Evolutionary conservation across 345 rosid species (phyloP), one percentile per base, ranked within the genome.

Genomic region (Euphorbia peplus): DNA sequence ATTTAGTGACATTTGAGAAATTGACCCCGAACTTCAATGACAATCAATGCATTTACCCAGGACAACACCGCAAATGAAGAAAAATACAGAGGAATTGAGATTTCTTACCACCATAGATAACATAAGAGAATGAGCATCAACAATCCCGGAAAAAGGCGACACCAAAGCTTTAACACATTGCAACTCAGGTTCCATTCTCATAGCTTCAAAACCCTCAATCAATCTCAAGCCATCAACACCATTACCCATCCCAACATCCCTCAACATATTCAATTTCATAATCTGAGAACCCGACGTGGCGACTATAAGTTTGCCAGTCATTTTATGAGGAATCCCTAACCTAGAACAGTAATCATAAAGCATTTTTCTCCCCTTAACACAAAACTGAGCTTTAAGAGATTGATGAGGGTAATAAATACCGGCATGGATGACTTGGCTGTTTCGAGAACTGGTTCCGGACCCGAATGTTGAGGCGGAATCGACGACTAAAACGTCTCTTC

Each of bases 351-450:
- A 91, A 32, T 51, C 67, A 68, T 93, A 91, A 15, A 91, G 78
- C 80, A 93, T 69, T 6, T 87, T 79, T 70, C 98, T 89, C 19
- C 98, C 98, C 76, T 85, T 82, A 0, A 85, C 85, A 69, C 96
- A 91, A 13, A 89, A 75, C 35, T 65, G 65, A 41, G 98, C 87
- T 93, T 91, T 91, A 75, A 86, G 86, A 39, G 97, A 91, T 76
- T 77, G 70, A 62, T 70, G 83, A 70, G 89, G 92, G 70, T 93
- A 93, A 69, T 93, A 93, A 76, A 93, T 88, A 75, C 98, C 98
- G 39, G 96, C 97, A 70, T 93, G 97, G 69, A 93, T 73, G 79
- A 93, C 98, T 73, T 93, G 87, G 71, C 97, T 93, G 83, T 87
- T 91, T 16, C 97, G 92, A 22, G 97, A 85, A 41, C 95, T 90